Evolutionary conservation across 2,329 filamentous ascomycete species (phyloP), one percentile per base, ranked within the genome.

Genomic region (Botrytis medusae): DNA sequence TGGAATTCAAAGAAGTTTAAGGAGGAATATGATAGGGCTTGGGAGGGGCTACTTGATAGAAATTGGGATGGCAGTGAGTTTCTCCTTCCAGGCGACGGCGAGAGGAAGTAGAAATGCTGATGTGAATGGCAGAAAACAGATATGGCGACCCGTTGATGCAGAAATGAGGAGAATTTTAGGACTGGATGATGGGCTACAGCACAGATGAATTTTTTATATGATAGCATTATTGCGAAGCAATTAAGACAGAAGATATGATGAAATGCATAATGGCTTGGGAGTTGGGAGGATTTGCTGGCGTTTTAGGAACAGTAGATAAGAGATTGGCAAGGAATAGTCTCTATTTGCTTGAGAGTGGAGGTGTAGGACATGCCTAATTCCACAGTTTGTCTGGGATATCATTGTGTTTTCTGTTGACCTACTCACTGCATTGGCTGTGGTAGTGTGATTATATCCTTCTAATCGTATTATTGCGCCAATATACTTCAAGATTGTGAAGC

Each of bases 1-100:
- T 90, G 87, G 87, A 84, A 83, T 76, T 88, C 84, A 75, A 87
- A 86, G 80, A 89, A 88, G 77, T 86, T 87, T 8, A 80, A 85
- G 74, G 88, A 90, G 74, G 88, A 90, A 72, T 86, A 84, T 76
- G 81, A 84, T 61, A 75, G 86, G 40, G 85, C 85, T 29, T 83
- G 84, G 83, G 84, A 86, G 42, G 78, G 77, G 75, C 76, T 90
- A 64, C 78, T 87, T 67, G 87, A 90, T 78, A 84, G 83, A 77
- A 84, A 87, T 61, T 87, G 86, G 76, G 85, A 81, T 77, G 77
- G 85, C 74, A 78, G 85, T 86, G 77, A 75, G 84, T 40, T 40
- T 7, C 7, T 9, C 70, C 75, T n/a, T 10, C 6, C n/a, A 25
- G 7, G 46, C 5, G 51, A 10, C 10, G 4, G 22, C 25, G 29